These are phyloP conservation scores for Pythium insidiosum DNA, from an alignment of 352 stramenopile species.

Conservation along the genomic window DNA sequence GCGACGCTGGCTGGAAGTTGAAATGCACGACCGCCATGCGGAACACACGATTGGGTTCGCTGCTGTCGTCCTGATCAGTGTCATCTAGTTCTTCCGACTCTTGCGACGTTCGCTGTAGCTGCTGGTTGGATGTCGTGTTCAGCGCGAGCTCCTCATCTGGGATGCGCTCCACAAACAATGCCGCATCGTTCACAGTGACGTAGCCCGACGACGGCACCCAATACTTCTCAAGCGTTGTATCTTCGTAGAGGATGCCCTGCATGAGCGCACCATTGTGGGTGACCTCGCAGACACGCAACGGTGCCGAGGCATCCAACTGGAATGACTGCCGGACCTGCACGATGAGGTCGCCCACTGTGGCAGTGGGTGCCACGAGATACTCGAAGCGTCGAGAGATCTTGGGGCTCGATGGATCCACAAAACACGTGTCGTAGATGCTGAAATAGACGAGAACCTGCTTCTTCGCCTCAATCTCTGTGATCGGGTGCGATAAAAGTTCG, in stretches of 20 bases:
- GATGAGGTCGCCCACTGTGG: constrained; percentile 45
- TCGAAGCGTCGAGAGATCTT: constrained; percentile 34
- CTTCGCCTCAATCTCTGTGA: constrained; percentile 83
- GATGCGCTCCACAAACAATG: constrained; percentile 56
- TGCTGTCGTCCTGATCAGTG: too few relatives aligned
- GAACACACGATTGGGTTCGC: constrained; percentile 15
- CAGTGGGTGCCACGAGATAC: constrained; percentile 47
- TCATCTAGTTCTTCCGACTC: too few relatives aligned
- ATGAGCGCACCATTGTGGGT: constrained; percentile 54
- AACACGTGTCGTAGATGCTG: constrained; percentile 70
- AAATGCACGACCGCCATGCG: constrained; percentile 69
- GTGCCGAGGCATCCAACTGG: constrained; percentile 22
- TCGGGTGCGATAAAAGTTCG: constrained; percentile 59
- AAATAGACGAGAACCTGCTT: constrained; percentile 70
- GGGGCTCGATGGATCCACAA: constrained; percentile 32
- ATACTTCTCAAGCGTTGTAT: constrained; percentile 34
- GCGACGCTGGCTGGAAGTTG: constrained; percentile 42
- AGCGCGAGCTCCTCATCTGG: constrained; percentile 18
- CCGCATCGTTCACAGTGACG: constrained; percentile 21
- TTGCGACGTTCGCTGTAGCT: too few relatives aligned
- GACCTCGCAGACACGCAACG: constrained; percentile 55
- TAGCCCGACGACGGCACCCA: constrained; percentile 25
- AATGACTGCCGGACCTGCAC: constrained; percentile 36
- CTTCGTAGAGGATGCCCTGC: constrained; percentile 25
- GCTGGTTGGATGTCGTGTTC: constrained; percentile 24